Percentiles rank a stretch among this genome's conserved stretches.
These are phyloP conservation scores for Gymnopilus junonius DNA, from an alignment of 768 basidiomycete genomes.

Conservation along the genomic window DNA sequence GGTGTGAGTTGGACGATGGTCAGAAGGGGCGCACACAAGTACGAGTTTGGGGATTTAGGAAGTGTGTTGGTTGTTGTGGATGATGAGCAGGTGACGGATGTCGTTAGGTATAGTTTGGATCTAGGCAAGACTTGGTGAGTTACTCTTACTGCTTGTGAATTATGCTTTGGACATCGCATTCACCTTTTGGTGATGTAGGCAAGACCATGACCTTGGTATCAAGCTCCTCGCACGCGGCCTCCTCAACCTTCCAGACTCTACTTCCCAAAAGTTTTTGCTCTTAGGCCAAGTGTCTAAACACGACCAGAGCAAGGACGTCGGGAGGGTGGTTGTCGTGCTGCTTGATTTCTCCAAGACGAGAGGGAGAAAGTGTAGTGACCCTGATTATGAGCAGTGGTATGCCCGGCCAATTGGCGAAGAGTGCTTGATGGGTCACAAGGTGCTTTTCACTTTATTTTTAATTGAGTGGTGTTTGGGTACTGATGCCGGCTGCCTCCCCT, in stretches of 20 bases:
- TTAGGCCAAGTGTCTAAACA: slow-evolving; percentile 75
- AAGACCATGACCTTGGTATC: slow-evolving; percentile 68
- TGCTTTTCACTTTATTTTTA: slow-evolving; percentile 32
- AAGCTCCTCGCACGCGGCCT: slow-evolving; percentile 74
- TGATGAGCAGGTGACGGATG: slow-evolving; percentile 79
- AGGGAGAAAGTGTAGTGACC: slow-evolving; percentile 65
- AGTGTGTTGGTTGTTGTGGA: slow-evolving; percentile 82
- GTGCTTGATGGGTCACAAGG: slow-evolving; percentile 96
- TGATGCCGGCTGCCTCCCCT: not conserved
- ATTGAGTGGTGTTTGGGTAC: not conserved
- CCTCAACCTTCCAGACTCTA: slow-evolving; percentile 93
- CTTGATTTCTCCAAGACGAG: slow-evolving; percentile 82
- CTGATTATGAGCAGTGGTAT: slow-evolving; percentile 90
- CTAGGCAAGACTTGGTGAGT: slow-evolving; percentile 83
- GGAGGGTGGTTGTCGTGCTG: slow-evolving; percentile 72
- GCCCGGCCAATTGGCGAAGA: slow-evolving; percentile 67
- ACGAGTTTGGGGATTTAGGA: slow-evolving; percentile 93
- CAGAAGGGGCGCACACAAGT: slow-evolving; percentile 79
- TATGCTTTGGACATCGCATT: not conserved
- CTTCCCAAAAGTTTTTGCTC: slow-evolving; percentile 94
- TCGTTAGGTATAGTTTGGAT: slow-evolving; percentile 79
- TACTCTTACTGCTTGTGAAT: not conserved
- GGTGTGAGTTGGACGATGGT: slow-evolving; percentile 88
- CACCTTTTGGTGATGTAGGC: slow-evolving; percentile 47
- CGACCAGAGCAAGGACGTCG: slow-evolving; percentile 54